These are phyloP conservation scores for Entomortierella chlamydospora DNA, from an alignment of 192 early-diverging fungal genomes.

Conservation along the genomic window DNA sequence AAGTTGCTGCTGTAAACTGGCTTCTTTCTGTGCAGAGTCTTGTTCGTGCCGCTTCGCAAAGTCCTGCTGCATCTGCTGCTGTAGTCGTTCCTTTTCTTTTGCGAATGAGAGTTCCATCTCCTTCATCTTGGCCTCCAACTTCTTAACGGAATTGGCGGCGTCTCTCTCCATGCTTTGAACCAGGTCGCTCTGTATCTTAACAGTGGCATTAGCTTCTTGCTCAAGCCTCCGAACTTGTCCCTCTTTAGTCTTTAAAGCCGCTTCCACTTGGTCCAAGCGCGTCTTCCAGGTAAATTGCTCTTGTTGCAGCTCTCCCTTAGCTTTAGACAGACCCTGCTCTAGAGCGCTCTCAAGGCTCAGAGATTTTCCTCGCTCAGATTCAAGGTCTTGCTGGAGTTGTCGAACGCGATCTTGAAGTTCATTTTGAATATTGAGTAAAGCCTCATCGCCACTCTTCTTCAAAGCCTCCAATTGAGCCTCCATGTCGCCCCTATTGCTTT, in stretches of 20 bases:
- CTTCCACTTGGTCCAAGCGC: conserved; percentile 38
- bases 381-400: conserved; percentile 18
- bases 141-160: conserved; percentile 28
- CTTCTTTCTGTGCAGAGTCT: conserved; percentile 27
- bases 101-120: conserved; percentile 39
- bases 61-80: conserved; percentile 28
- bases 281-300: conserved; percentile 43
- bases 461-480: conserved; percentile 20
- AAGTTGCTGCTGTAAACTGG: conserved; percentile 33
- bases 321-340: conserved; percentile 23
- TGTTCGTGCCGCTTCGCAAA: conserved; percentile 12
- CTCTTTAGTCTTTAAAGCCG: conserved; percentile 41
- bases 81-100: conserved; percentile 26
- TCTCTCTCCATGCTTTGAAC: conserved; percentile 55
- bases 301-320: conserved; percentile 21
- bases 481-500: conserved; percentile 6
- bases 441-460: conserved; percentile 19
- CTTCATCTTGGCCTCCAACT: conserved; percentile 44
- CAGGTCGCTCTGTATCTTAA: conserved; percentile 50
- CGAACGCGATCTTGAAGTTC: conserved; percentile 14
- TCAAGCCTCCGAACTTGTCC: conserved; percentile 44
- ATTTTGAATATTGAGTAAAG: conserved; percentile 13
- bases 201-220: conserved; percentile 50
- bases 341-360: conserved; percentile 16
- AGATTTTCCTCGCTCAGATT: conserved; percentile 9